These are phyloP conservation scores for Leccinum imitatum DNA, from an alignment of 768 basidiomycete genomes.

Conservation along the genomic window DNA sequence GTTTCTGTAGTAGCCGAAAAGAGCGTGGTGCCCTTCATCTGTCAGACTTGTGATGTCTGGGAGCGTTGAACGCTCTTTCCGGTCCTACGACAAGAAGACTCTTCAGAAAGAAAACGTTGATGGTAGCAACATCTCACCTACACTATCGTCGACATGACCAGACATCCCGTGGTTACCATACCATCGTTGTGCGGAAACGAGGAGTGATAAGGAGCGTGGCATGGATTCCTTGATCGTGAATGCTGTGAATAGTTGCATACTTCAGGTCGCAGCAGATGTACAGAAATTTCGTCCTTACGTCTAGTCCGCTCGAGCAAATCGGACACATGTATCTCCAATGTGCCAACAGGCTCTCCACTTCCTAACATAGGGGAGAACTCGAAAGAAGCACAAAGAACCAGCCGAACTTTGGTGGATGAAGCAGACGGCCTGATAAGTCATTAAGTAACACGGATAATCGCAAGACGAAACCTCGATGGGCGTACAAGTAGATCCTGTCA, in stretches of 20 bases:
- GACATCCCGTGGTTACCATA: neutral
- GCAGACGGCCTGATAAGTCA: constrained; percentile 2
- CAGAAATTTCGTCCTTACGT: neutral
- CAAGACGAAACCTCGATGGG: neutral
- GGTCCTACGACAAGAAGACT: neutral
- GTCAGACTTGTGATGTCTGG: neutral
- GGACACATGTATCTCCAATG: neutral
- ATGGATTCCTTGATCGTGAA: neutral
- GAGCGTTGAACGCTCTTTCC: neutral
- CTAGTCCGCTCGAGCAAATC: neutral
- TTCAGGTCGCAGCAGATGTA: neutral
- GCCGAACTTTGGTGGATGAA: neutral
- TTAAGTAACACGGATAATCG: neutral
- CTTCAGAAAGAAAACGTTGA: neutral
- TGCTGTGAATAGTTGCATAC: neutral
- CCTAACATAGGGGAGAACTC: constrained; percentile 7
- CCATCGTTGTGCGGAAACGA: neutral
- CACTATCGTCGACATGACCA: neutral
- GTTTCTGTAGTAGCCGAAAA: neutral
- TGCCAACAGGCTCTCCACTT: neutral
- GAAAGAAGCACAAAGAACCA: constrained; percentile 2
- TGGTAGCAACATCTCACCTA: neutral
- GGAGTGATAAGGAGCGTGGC: neutral
- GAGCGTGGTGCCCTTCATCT: constrained; percentile 1
- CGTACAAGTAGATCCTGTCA: neutral